Conservation (phyloP, 352 stramenopile genomes). For the Phytophthora macrochlamydospora region DNA sequence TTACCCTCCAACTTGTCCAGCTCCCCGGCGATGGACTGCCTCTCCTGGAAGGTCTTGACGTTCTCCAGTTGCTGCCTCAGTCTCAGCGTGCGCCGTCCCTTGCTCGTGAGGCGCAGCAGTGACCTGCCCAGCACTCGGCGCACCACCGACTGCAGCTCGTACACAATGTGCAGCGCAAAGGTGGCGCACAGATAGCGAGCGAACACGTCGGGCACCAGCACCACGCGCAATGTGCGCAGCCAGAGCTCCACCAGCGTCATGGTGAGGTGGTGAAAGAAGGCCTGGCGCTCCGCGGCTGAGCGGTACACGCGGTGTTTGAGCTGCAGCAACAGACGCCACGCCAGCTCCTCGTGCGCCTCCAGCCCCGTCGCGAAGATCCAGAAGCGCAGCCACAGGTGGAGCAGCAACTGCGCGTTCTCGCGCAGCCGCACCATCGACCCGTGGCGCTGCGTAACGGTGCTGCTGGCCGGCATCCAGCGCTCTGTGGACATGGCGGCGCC, state of each 20-base stretch:
- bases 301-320: conserved; percentile 57
- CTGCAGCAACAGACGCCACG: conserved; percentile 48
- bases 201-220: conserved; percentile 84
- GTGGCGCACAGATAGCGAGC: conserved; percentile 76
- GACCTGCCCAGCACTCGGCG: conserved; percentile 32
- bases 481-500: conserved; percentile 24
- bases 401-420: conserved; percentile 33
- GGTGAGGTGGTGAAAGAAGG: conserved; percentile 50
- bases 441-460: conserved; percentile 21
- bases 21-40: conserved; percentile 74
- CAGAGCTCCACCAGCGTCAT: conserved; percentile 79
- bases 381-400: conserved; percentile 71
- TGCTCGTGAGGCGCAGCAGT: conserved; percentile 47
- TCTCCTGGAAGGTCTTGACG: conserved; percentile 71
- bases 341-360: conserved; percentile 61
- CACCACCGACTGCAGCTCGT: conserved; percentile 62
- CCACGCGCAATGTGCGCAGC: conserved; percentile 65
- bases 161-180: conserved; percentile 80
- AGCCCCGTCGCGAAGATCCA: conserved; percentile 83
- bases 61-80: conserved; percentile 57
- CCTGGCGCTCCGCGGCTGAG: conserved; percentile 29
- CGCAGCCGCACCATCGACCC: conserved; percentile 22
- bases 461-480: neutral
- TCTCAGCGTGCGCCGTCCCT: conserved; percentile 49
- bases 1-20: conserved; percentile 84